Base-by-base conservation (phyloP, 1,284 basidiomycete species). In the Heterobasidion irregulare region DNA sequence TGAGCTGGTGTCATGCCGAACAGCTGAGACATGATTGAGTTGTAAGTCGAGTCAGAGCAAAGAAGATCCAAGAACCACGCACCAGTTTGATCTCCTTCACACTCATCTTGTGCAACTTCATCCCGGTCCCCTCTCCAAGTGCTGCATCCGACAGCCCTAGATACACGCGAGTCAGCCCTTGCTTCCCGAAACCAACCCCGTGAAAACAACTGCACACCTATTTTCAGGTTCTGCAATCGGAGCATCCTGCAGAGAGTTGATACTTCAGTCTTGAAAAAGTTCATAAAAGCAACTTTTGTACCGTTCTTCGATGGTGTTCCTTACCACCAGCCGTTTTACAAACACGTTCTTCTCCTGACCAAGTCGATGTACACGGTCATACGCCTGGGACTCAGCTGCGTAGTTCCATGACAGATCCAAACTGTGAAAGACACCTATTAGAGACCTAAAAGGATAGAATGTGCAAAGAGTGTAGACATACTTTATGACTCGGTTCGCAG, bases 381-480 rank as follows among this genome's bases (percentile, higher is more conserved):
- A 88, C 6, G 83, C 83, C 59, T 87, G 70, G 2, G 68, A 70
- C 56, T 88, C 86, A 0, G 81, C 72, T 0, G 86, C 86, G 56
- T 77, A 83, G 59, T 83, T 84, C 84, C 84, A 86, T n/a, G 79
- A 80, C 32, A 86, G 68, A 64, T 87, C 86, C 72, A 89, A 75
- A 63, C 82, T 85, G 43, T 2, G 38, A 7, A 41, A 5, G 9
- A 56, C 9, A 44, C 38, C n/a, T 44, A 16, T 34, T 36, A 33
- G 46, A 34, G 16, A 55, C 57, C n/a, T 54, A 52, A 12, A 53
- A 45, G 7, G 16, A 55, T 45, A 15, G 33, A 53, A 43, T 12
- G 35, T 38, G 5, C 33, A 13, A 16, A 44, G 18, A 45, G 38
- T 15, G 32, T 41, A 38, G 15, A 63, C 76, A 53, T 61, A 83